These are phyloP conservation scores for Dendrobium nobile DNA, from an alignment of 106 monocot species.

Conservation along the genomic window DNA sequence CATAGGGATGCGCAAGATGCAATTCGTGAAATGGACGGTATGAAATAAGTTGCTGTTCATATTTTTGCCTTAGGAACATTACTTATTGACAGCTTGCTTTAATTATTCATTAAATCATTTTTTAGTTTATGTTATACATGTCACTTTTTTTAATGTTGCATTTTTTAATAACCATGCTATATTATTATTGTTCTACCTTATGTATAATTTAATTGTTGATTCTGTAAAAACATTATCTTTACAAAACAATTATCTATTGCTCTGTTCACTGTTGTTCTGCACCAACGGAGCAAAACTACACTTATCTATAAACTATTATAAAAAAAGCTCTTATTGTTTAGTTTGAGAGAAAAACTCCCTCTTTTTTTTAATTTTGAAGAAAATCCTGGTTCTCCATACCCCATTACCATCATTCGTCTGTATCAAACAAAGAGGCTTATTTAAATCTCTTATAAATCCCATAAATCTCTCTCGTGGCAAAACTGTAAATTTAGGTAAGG, in stretches of 20 bases:
- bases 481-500: no score
- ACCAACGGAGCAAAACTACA: background rate
- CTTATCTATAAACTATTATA: no score
- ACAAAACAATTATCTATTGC: background rate
- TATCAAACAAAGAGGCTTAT: no score
- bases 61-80: background rate
- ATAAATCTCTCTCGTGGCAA: no score
- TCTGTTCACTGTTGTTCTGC: background rate
- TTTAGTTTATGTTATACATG: background rate
- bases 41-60: background rate
- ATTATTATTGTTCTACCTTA: background rate
- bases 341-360: no score
- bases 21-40: conserved; percentile 71
- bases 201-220: background rate
- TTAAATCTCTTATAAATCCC: no score
- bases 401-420: no score
- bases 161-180: background rate
- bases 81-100: background rate
- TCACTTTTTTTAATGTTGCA: background rate
- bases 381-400: no score
- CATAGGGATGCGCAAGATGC: conserved; percentile 67
- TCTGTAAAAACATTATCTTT: background rate
- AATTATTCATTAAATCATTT: background rate
- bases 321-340: no score
- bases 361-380: no score